These are phyloP conservation scores for Pestalotiopsis sp. DNA, from an alignment of 2,329 filamentous ascomycete genomes.

Conservation along the genomic window DNA sequence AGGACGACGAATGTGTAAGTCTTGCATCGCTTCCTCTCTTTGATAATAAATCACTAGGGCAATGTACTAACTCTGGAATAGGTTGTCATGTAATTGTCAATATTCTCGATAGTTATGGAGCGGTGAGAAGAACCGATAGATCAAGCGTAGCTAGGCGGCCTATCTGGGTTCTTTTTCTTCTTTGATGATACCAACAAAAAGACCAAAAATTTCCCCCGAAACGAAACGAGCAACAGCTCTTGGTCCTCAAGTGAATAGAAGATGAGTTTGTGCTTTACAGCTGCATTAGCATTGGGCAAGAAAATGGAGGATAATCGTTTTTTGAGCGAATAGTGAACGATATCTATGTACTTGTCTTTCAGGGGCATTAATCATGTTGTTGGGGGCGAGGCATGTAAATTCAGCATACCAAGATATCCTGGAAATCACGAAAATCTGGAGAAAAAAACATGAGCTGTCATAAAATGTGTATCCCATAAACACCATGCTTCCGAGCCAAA, in stretches of 20 bases:
- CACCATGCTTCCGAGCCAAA: no score
- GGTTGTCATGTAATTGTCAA: slow-evolving; percentile 15
- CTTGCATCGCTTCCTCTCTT: background rate
- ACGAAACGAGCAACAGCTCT: background rate
- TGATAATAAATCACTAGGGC: background rate
- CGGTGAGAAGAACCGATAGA: background rate
- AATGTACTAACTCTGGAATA: background rate
- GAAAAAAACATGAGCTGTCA: no score
- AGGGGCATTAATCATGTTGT: background rate
- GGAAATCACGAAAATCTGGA: no score
- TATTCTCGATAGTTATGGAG: no score
- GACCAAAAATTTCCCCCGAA: background rate
- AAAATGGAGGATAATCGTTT: background rate
- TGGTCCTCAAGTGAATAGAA: background rate
- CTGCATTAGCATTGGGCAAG: background rate
- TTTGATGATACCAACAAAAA: slow-evolving; percentile 5
- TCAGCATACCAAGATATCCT: background rate
- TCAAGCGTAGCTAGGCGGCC: background rate
- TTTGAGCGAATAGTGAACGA: background rate
- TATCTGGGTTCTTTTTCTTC: background rate
- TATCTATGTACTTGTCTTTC: background rate
- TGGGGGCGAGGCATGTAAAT: background rate
- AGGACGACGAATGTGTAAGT: slow-evolving; percentile 89
- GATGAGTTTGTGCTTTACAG: background rate
- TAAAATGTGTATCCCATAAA: no score